A percentile compares a stretch with the other conserved stretches of the same genome.
Evolutionary conservation across 2,329 filamentous ascomycete genomes (phyloP).

Genomic region (Sclerotinia minor): DNA sequence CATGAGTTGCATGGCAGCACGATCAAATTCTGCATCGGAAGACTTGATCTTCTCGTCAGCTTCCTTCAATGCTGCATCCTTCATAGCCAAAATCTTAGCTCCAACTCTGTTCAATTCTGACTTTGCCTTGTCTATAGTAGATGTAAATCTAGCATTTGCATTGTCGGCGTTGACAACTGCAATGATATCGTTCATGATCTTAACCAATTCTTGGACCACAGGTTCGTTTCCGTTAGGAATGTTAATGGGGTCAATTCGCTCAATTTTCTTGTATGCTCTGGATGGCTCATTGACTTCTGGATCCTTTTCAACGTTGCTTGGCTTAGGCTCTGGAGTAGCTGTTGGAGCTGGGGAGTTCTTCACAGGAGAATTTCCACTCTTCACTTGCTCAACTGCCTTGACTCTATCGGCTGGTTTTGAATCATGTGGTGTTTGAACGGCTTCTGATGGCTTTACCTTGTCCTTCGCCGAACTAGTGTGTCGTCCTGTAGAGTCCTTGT

Average conservation of each 20-base stretch:
- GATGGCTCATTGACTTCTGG: slow-evolving; percentile 68
- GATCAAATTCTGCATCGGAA: slow-evolving; percentile 76
- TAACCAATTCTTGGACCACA: slow-evolving; percentile 88
- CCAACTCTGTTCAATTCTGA: slow-evolving; percentile 76
- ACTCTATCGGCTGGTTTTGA: slow-evolving; percentile 37
- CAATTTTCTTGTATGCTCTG: slow-evolving; percentile 58
- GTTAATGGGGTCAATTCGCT: slow-evolving; percentile 75
- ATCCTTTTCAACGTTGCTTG: slow-evolving; percentile 43
- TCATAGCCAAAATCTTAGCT: slow-evolving; percentile 70
- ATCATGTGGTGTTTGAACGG: slow-evolving; percentile 38
- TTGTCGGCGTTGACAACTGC: slow-evolving; percentile 87
- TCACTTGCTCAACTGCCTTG: slow-evolving; percentile 42
- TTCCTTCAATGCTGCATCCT: slow-evolving; percentile 71
- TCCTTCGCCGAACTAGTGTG: slow-evolving; percentile 58
- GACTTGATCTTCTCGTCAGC: slow-evolving; percentile 62
- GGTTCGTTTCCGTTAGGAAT: slow-evolving; percentile 78
- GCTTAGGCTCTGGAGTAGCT: slow-evolving; percentile 33
- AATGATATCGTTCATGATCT: slow-evolving; percentile 95
- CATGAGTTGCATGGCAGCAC: slow-evolving; percentile 83
- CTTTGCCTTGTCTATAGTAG: slow-evolving; percentile 83
- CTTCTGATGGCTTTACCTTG: slow-evolving; percentile 33
- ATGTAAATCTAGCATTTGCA: slow-evolving; percentile 72
- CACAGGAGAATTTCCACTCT: slow-evolving; percentile 41
- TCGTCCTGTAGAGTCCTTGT: slow-evolving; percentile 52
- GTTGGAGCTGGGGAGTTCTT: slow-evolving; percentile 28